Base-by-base conservation (phyloP, 768 basidiomycete genomes). In the Daedaleopsis sinensis region DNA sequence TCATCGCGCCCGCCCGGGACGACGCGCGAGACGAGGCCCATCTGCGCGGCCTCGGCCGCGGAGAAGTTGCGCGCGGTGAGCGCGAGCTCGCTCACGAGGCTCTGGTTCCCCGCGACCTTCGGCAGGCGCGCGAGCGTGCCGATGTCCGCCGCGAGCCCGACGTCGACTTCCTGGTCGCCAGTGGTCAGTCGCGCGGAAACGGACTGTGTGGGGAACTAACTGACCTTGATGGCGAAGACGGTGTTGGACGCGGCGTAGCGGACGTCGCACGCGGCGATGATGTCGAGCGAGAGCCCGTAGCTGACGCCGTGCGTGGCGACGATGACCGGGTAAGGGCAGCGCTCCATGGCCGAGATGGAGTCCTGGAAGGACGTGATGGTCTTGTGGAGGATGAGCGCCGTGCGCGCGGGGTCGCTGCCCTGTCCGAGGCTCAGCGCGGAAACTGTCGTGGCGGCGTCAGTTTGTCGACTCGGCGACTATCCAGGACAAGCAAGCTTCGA, bases 131-230 rank as follows among this genome's bases (percentile, higher is more conserved):
- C 91, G 7, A 96, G 83, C 0, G 92, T 87, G 0, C 95, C 95
- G 43, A 95, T 87, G 70, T 96, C 94, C 0, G 94, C 89, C 2
- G 94, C 94, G 0, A 96, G 78, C 0, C 91, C 94, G 24, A 94
- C 82, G 68, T 94, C 91, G 3, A 93, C 88, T 80, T 96, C 92
- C 91, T 93, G 68, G 46, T 15, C 8, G 32, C 46, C 7, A 2
- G 23, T 35, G 42, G 23, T 55, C 51, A 63, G 42, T 1, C 49
- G 15, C 23, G 23, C 24, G 19, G n/a, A 6, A 4, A 39, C 0
- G 48, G 57, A 18, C 18, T 18, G 27, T 13, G 10, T 47, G 47
- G n/a, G 32, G 24, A 56, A 42, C 27, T 50, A 1, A 61, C 80
- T 52, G 47, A 87, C 93, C 77, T 93, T 90, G 76, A 96, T 89